phyloP scores from a whole-genome alignment of 108 stramenopile genomes.

The Nitzschia putrida region DNA sequence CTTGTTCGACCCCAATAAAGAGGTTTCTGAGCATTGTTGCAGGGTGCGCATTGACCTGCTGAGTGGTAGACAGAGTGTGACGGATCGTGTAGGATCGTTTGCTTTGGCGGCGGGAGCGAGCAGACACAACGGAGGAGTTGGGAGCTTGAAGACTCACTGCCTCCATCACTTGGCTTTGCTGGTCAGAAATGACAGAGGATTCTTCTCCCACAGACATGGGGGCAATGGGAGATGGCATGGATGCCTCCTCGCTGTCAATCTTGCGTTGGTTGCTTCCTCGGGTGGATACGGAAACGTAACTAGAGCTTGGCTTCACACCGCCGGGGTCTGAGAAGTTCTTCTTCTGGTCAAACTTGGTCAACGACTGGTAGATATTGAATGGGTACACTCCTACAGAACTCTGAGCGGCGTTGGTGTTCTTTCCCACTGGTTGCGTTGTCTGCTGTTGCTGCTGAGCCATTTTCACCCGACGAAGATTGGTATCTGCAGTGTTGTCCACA shows the following conservation, averaged over 20 bases:
- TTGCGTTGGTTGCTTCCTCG: background rate
- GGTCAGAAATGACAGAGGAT: slow-evolving; percentile 28
- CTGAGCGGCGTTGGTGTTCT: background rate
- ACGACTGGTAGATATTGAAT: slow-evolving; percentile 26
- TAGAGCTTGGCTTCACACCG: background rate
- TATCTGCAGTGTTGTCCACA: slow-evolving; percentile 17
- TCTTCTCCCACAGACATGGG: slow-evolving; percentile 24
- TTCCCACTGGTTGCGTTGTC: background rate
- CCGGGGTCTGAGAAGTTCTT: background rate
- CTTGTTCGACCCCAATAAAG: slow-evolving; percentile 42
- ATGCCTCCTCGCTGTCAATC: background rate
- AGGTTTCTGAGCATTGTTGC: slow-evolving; percentile 36
- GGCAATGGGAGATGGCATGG: slow-evolving; percentile 12
- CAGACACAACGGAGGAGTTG: slow-evolving; percentile 15
- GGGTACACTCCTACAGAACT: slow-evolving; percentile 19
- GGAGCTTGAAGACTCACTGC: background rate
- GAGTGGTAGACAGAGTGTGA: slow-evolving; percentile 24
- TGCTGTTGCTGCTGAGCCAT: slow-evolving; percentile 1
- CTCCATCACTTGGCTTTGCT: slow-evolving; percentile 16
- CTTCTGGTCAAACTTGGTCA: slow-evolving; percentile 13
- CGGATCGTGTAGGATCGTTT: slow-evolving; percentile 19
- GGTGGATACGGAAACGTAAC: background rate
- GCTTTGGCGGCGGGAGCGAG: slow-evolving; percentile 24
- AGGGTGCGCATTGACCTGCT: slow-evolving; percentile 35
- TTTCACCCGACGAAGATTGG: slow-evolving; percentile 5